Base-by-base conservation (phyloP, 2,329 filamentous ascomycete genomes). In the Calonectria pauciramosa region DNA sequence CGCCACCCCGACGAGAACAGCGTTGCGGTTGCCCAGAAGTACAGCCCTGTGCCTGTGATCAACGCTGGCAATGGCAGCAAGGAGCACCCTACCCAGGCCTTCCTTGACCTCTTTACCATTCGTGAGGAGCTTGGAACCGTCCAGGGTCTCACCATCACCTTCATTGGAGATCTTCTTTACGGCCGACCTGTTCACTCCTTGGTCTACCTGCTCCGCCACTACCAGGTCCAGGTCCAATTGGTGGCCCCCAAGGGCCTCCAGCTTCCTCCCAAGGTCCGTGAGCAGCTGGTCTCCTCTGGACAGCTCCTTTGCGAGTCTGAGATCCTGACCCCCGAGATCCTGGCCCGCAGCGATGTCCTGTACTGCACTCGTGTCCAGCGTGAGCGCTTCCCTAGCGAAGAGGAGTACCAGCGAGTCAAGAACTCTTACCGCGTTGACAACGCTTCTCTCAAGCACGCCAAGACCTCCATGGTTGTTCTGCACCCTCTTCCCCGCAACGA, bases 281-380 rank as follows among this genome's bases (percentile, higher is more conserved):
- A 94, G 74, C 89, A 93, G 79, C 91, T 99, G 56, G 87, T 93
- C 73, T 85, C 87, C 28, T 94, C 95, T 7, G 95, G 94, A 20
- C 95, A 98, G 87, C 90, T 98, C 18, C 88, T 94, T 54, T 87
- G 89, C 79, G 95, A 98, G 86, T 94, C 93, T 10, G 92, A 94
- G 82, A 90, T 92, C 78, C 90, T 99, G 74, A 98, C 95, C 0
- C 92, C 95, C 0, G 96, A 98, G 84, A 96, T 99, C 65, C 88
- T 99, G 71, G 94, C 94, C 23, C 91, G 91, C 79, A 96, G 94
- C 73, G 97, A 99, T 81, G 96, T 99, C 6, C 90, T 99, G 59
- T 99, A 99, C 90, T 98, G 96, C 88, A 99, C 97, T 1, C 93
- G 97, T 20, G 94, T 99, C 79, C 97, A 99, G 87, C 97, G 97